Base-by-base conservation (phyloP, 2,329 filamentous ascomycete species). In the Dactylella cylindrospora region DNA sequence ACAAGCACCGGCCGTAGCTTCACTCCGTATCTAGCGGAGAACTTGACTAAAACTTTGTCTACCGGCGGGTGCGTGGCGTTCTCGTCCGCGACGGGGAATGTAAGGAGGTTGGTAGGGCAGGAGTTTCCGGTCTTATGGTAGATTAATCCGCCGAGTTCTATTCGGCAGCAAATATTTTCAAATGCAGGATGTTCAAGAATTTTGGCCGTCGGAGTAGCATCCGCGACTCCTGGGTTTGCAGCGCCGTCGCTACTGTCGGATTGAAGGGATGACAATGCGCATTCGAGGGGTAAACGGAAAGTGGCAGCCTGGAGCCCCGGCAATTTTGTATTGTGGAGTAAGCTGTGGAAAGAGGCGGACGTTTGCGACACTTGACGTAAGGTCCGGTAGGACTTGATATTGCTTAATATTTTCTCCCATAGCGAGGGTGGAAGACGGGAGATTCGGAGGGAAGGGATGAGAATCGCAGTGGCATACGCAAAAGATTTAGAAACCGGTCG, bases 131-230 rank as follows among this genome's bases (percentile, higher is more conserved):
- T 54, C 25, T 50, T 62, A 39, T 62, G 57, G 17, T 62, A 62
- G 49, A 62, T 62, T 49, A 62, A 44, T 26, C 57, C 45, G 9
- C 57, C 57, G 19, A 46, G 50, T 29, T 62, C 57, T 44, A 62
- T 62, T 10, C 57, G 49, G 32, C 57, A 62, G 15, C 57, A 62
- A 20, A 62, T 62, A 35, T 47, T 62, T 38, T 62, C 57, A 36
- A 62, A 62, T 2, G 57, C 57, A 4, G 49, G 57, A 32, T 62
- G 57, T 36, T 54, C 43, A 5, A 35, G 19, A 2, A 54, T 7
- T 26, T 50, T 49, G n/a, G 22, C 6, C 19, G 26, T 13, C n/a
- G n/a, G n/a, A n/a, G n/a, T n/a, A n/a, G n/a, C n/a, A n/a, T n/a
- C n/a, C 17, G 32, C 15, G 12, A 4, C 9, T 10, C 28, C 29